Conservation (phyloP, 768 basidiomycete species). For the Agaricus bisporus region DNA sequence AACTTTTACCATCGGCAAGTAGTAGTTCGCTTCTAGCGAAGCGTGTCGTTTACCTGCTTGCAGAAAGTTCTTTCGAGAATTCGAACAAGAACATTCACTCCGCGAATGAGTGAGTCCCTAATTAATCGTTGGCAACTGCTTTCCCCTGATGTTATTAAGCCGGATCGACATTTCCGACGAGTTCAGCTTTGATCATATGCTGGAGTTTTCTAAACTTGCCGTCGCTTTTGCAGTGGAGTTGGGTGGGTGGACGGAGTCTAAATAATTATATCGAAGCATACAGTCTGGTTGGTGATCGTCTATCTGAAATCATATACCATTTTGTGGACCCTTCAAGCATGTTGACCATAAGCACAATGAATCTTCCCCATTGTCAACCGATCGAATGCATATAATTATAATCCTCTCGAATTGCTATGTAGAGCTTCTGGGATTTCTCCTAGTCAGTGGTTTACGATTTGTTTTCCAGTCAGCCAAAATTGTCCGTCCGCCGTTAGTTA, state of each 20-base stretch:
- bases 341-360: no score
- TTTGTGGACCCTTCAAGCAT: no score
- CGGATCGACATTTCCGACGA: slow-evolving; percentile 82
- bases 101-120: slow-evolving; percentile 58
- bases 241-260: slow-evolving; percentile 39
- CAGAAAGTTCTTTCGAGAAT: slow-evolving; percentile 68
- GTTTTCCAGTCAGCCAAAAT: no score
- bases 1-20: slow-evolving; percentile 75
- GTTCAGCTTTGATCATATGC: slow-evolving; percentile 88
- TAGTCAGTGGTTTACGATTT: neutral
- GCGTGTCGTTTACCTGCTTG: slow-evolving; percentile 11
- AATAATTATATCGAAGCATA: slow-evolving; percentile 4
- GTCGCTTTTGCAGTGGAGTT: slow-evolving; percentile 77
- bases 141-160: slow-evolving; percentile 30
- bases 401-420: neutral
- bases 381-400: no score
- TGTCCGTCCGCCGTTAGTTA: no score
- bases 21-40: slow-evolving; percentile 14
- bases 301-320: no score
- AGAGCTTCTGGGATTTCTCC: no score
- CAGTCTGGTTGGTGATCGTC: no score
- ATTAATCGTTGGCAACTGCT: slow-evolving; percentile 7
- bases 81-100: slow-evolving; percentile 84
- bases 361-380: no score
- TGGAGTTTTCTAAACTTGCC: slow-evolving; percentile 82